Percentiles rank a stretch among this genome's conserved stretches.
phyloP scores from a whole-genome alignment of 495 filamentous ascomycete genomes.

The Bathelium albidoporum region DNA sequence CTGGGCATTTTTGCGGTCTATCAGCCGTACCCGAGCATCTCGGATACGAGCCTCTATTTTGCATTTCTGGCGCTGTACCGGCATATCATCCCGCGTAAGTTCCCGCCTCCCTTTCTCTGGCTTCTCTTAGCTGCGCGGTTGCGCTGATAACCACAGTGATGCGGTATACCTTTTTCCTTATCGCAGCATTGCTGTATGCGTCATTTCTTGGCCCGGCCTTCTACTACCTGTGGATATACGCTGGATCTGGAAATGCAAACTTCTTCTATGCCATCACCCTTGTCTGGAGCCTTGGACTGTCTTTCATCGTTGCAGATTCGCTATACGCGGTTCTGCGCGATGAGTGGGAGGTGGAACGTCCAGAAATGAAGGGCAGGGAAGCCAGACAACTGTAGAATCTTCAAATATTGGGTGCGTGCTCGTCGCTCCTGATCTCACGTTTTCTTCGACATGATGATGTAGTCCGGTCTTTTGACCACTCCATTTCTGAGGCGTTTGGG shows the following conservation, averaged over 20 bases:
- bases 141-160: conserved; percentile 44
- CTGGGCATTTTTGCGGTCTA: conserved; percentile 85
- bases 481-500: conserved; percentile 2
- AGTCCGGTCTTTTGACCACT: conserved; percentile 2
- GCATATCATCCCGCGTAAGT: conserved; percentile 82
- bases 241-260: conserved; percentile 93
- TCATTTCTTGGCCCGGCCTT: conserved; percentile 87
- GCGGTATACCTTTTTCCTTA: conserved; percentile 83
- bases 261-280: conserved; percentile 99
- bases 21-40: conserved; percentile 90
- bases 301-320: conserved; percentile 68
- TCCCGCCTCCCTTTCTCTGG: background rate
- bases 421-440: background rate
- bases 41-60: conserved; percentile 75
- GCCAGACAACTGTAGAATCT: conserved; percentile 56
- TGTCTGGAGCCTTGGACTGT: conserved; percentile 86
- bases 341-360: conserved; percentile 87
- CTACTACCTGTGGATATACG: conserved; percentile 97
- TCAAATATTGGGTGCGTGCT: background rate
- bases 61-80: conserved; percentile 77
- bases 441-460: conserved; percentile 7
- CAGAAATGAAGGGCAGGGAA: conserved; percentile 78
- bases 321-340: conserved; percentile 83
- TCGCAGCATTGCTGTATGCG: conserved; percentile 73
- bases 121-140: background rate